Evolutionary conservation across 2,329 filamentous ascomycete species (phyloP), one percentile per base, ranked within the genome.

Genomic region (Alternaria sp.): DNA sequence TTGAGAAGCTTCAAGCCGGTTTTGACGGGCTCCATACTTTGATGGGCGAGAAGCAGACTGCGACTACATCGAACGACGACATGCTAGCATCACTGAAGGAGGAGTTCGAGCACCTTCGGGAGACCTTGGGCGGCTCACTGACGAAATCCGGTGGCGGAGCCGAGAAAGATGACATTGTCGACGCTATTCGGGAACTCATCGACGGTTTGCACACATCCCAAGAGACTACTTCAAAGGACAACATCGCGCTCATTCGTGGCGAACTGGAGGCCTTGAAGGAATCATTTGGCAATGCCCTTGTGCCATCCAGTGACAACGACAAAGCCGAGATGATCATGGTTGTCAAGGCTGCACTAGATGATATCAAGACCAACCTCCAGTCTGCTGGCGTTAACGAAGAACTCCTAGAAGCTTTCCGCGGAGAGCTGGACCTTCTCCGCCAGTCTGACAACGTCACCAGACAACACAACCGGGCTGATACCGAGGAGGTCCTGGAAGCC

Each of bases 131-230:
- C 9, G 80, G 82, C 34, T 84, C 84, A 27, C 69, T 89, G 7
- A 78, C 86, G 46, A 80, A 77, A 52, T 79, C 81, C 4, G 81
- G 81, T 18, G 77, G 80, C 25, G 75, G 76, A 18, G 74, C 79
- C 9, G 84, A 88, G 54, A 87, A 85, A 50, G 85, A 91, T 36
- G 91, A 94, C 52, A 85, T 94, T 27, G 84, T 96, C 1, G 86
- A 91, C 62, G 87, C 89, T 10, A 81, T 94, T 3, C 88, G 78
- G 25, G 79, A 81, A 60, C 73, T 81, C 5, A 69, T 84, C 18
- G 81, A 84, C 22, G 80, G 78, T 8, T 70, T 84, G 25, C 78
- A 78, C 8, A 73, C 74, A 7, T 78, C 81, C 6, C 79, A 83
- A 18, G 77, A 78, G 52, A 78, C 79, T 14, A 72, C 77, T 25